Evolutionary conservation across 805 yeast species (phyloP).

Genomic region (Lipomyces yamadae): DNA sequence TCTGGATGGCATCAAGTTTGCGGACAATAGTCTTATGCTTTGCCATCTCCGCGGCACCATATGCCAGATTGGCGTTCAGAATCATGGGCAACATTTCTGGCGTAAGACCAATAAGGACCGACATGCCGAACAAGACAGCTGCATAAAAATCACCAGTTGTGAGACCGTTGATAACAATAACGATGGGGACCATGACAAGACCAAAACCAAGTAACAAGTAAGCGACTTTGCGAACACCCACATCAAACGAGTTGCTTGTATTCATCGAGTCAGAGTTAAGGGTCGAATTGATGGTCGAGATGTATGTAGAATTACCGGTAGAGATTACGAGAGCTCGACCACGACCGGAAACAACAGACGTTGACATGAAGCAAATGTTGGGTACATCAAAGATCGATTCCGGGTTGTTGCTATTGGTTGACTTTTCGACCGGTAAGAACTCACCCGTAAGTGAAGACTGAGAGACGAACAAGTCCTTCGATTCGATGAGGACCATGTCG

Average conservation of each 20-base stretch:
- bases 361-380: conserved; percentile 37
- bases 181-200: conserved; percentile 37
- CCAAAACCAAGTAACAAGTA: conserved; percentile 37
- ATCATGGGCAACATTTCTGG: conserved; percentile 39
- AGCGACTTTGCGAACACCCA: conserved; percentile 37
- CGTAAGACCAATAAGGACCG: conserved; percentile 35
- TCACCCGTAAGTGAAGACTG: conserved; percentile 95
- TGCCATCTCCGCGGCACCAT: conserved; percentile 38
- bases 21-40: conserved; percentile 38
- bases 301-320: conserved; percentile 35
- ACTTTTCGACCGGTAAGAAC: conserved; percentile 43
- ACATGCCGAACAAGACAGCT: conserved; percentile 38
- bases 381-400: conserved; percentile 30
- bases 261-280: conserved; percentile 38
- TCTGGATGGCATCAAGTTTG: conserved; percentile 45
- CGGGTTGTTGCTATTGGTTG: conserved; percentile 30
- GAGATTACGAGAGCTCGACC: conserved; percentile 36
- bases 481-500: conserved; percentile 74
- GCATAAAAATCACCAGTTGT: conserved; percentile 36
- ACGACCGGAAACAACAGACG: conserved; percentile 37
- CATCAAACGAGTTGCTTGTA: conserved; percentile 37
- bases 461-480: conserved; percentile 78
- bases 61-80: conserved; percentile 37
- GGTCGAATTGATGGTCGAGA: conserved; percentile 38
- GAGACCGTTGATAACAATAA: conserved; percentile 36